Conservation (phyloP, 192 early-diverging fungal genomes). For the Rhizoclosmatium sp. region DNA sequence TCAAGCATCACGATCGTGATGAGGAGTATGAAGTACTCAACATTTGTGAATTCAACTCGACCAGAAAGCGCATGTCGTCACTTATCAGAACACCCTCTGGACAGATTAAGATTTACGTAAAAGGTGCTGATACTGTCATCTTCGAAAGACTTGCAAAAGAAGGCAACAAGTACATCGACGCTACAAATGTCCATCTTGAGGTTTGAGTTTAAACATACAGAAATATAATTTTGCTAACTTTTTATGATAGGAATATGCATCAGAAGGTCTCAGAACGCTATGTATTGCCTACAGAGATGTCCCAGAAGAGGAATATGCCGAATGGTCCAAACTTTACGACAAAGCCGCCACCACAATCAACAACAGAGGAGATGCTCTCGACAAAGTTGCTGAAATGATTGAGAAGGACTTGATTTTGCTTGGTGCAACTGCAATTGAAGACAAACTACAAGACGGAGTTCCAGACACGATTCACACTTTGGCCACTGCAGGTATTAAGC, state of each 20-base stretch:
- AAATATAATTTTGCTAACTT: conserved; percentile 5
- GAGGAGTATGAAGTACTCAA: conserved; percentile 92
- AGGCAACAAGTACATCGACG: conserved; percentile 77
- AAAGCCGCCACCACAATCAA: conserved; percentile 86
- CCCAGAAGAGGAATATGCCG: conserved; percentile 83
- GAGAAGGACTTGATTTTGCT: conserved; percentile 91
- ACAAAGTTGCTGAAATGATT: conserved; percentile 93
- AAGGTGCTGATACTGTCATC: conserved; percentile 98
- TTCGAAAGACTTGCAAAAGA: conserved; percentile 82
- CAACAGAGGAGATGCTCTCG: conserved; percentile 86
- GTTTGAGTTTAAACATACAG: background rate
- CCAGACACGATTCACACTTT: conserved; percentile 98
- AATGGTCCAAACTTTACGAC: conserved; percentile 85
- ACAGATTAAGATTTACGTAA: conserved; percentile 86
- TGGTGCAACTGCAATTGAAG: conserved; percentile 98
- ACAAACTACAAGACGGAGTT: conserved; percentile 97
- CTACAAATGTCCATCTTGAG: conserved; percentile 77
- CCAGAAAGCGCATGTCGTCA: conserved; percentile 98
- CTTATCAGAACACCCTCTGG: conserved; percentile 89
- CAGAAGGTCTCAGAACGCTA: conserved; percentile 94
- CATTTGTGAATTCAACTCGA: conserved; percentile 98
- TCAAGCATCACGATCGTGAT: conserved; percentile 49
- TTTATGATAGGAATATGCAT: conserved; percentile 79
- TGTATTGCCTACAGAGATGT: conserved; percentile 96
- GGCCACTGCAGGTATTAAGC: conserved; percentile 92